A percentile compares a stretch with the other conserved stretches of the same genome.
These are phyloP conservation scores for Pontederia paniculata DNA, from an alignment of 176 grass and related monocot genomes.

Conservation along the genomic window DNA sequence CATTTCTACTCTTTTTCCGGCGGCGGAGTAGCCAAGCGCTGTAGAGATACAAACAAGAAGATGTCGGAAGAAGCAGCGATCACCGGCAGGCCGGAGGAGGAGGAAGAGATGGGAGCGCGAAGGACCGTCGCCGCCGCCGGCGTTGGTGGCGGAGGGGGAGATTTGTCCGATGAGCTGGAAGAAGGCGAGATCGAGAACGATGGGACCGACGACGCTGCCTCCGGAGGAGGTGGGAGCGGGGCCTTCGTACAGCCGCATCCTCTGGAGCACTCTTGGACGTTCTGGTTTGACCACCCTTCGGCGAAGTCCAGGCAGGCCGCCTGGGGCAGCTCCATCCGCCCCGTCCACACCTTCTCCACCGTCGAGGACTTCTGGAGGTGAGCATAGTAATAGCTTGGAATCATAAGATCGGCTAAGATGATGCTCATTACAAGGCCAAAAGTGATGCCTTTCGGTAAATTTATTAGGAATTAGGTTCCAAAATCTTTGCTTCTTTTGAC, in stretches of 20 bases:
- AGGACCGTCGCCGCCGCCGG: conserved; percentile 2
- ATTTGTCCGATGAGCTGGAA: conserved; percentile 36
- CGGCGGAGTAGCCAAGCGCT: no score
- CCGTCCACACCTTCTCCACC: conserved; percentile 81
- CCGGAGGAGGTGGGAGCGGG: neutral
- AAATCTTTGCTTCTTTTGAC: no score
- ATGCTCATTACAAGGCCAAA: no score
- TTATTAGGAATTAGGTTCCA: no score
- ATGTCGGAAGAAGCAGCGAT: no score
- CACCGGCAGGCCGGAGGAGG: neutral
- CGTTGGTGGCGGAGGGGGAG: conserved; percentile 16
- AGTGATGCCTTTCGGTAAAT: no score
- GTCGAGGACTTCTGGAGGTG: conserved; percentile 97
- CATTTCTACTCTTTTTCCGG: no score
- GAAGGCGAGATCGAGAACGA: conserved; percentile 80
- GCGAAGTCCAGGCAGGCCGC: conserved; percentile 33
- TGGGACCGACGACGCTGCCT: conserved; percentile 1
- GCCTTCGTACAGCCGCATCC: conserved; percentile 25
- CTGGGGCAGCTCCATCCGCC: conserved; percentile 77
- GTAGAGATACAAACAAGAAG: no score
- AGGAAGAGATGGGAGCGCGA: neutral
- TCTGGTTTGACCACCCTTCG: conserved; percentile 93
- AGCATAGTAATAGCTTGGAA: neutral
- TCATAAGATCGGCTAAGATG: neutral
- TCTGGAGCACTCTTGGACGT: conserved; percentile 81